Conservation (phyloP, 208 protist genomes). For the Phytomonas francai region DNA sequence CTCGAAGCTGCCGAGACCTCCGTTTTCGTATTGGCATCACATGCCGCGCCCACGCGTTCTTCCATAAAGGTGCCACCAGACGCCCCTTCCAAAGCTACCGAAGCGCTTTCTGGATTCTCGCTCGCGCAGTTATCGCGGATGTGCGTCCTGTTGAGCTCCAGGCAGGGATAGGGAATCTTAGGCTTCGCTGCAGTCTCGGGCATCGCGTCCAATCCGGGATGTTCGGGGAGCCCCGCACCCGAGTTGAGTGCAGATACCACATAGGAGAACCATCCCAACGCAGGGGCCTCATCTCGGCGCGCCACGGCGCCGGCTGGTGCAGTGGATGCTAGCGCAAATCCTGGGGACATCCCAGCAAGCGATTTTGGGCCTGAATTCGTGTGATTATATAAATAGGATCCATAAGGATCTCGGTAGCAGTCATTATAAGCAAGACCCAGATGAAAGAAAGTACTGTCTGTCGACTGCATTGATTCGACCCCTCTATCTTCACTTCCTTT, state of each 20-base stretch:
- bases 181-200: neutral
- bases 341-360: neutral
- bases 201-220: neutral
- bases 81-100: neutral
- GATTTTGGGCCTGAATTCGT: neutral
- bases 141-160: neutral
- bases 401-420: neutral
- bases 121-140: neutral
- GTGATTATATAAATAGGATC: neutral
- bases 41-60: neutral
- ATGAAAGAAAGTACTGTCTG: neutral
- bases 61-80: neutral
- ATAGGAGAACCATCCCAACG: neutral
- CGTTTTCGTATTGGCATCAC: neutral
- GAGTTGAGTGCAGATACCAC: neutral
- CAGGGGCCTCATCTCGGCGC: neutral
- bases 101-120: neutral
- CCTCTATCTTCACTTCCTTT: neutral
- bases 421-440: neutral
- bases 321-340: neutral
- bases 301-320: neutral
- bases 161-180: neutral
- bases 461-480: neutral
- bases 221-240: neutral
- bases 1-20: neutral